These are phyloP conservation scores for Fusarium paranaense DNA, from an alignment of 2,329 filamentous ascomycete species.

Conservation along the genomic window DNA sequence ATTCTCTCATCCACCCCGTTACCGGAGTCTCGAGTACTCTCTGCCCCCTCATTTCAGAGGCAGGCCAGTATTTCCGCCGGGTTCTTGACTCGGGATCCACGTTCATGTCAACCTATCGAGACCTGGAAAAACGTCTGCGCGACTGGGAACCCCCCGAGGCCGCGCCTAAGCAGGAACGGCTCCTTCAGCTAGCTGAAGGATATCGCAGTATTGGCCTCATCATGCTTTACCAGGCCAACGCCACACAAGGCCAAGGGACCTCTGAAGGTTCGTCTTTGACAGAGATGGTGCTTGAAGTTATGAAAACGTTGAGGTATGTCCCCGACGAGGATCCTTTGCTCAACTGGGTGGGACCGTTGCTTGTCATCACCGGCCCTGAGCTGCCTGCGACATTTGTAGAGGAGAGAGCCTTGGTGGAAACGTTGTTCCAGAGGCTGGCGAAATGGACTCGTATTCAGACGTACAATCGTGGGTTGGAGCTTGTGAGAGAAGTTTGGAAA, in stretches of 20 bases:
- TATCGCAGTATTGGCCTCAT: not conserved
- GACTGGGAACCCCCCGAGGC: not conserved
- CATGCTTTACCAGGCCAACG: not conserved
- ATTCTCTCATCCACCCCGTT: not conserved
- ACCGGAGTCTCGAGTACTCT: not conserved
- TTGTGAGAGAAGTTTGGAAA: not conserved
- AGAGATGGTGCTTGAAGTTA: not conserved
- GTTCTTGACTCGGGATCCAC: not conserved
- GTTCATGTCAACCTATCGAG: not conserved
- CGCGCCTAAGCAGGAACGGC: not conserved
- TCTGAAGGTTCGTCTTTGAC: not conserved
- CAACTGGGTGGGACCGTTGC: not conserved
- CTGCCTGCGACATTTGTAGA: not conserved
- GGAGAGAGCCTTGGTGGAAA: not conserved
- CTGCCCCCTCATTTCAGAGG: not conserved
- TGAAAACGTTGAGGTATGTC: not conserved
- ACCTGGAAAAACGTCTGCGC: not conserved
- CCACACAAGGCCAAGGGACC: not conserved
- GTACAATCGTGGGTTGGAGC: not conserved
- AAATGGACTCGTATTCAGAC: not conserved
- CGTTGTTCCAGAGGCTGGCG: not conserved
- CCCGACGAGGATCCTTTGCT: not conserved
- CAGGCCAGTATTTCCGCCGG: not conserved
- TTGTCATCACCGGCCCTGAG: not conserved
- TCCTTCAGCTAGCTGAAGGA: not conserved